Base-by-base conservation (phyloP, 2,329 filamentous ascomycete genomes). In the Rhynchosporium agropyri region DNA sequence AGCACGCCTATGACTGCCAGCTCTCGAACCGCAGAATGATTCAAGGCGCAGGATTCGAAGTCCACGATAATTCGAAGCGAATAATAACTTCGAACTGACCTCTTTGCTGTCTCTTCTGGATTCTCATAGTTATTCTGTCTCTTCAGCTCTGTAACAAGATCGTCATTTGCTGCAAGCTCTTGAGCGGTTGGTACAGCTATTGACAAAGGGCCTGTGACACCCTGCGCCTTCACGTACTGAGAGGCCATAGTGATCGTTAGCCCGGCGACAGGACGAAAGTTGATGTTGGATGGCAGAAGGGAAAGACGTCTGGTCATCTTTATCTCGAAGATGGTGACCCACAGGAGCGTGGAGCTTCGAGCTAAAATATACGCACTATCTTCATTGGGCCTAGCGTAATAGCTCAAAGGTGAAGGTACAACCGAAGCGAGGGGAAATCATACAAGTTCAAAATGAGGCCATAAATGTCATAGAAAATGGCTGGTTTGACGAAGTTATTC, bases 81-180 rank as follows among this genome's bases (percentile, higher is more conserved):
- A 20, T 20, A 20, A 20, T 20, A 20, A 54, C 40, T 29, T 20
- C 4, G 56, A 29, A 36, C 38, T 56, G 78, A 91, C 91, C 93
- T 89, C 76, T 90, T 92, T 66, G 91, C 84, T 3, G 91, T 96
- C 74, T 96, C 95, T 49, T 90, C 83, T 13, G 87, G 84, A 58
- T 85, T 86, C 77, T 98, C 95, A 72, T 97, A 99, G 58, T 95
- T 97, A 77, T 96, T 94, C 77, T 97, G 91, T 46, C 83, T 83
- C 75, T 92, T 92, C 65, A 99, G 80, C 77, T 97, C 93, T 61
- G 90, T 86, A 62, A 97, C 84, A 50, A 99, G 84, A 61, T 88
- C 82, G 69, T 92, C 88, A 71, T 91, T 96, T 57, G 89, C 85
- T 67, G 88, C 83, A 62, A 89, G 84, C 76, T 99, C 94, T 43